phyloP scores from a whole-genome alignment of 345 rosid species.

The Salix suchowensis region DNA sequence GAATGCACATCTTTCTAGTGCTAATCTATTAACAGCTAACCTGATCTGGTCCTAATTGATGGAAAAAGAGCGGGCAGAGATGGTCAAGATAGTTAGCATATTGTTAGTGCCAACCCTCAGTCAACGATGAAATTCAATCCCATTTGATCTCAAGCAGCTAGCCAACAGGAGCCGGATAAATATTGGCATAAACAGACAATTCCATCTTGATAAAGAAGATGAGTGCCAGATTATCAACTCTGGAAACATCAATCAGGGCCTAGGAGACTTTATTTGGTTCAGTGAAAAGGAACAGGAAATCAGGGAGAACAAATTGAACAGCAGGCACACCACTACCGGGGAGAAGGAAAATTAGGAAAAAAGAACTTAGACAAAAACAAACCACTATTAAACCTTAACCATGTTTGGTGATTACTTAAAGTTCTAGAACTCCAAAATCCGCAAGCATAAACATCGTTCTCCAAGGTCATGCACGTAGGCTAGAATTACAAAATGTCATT shows the following conservation, averaged over 20 bases:
- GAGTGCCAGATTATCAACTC: not conserved
- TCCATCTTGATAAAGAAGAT: not conserved
- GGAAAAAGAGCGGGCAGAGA: not conserved
- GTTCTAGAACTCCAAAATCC: not conserved
- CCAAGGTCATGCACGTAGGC: not conserved
- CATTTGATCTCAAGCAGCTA: not conserved
- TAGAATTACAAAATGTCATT: not conserved
- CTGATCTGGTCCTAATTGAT: not conserved
- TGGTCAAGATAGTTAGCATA: not conserved
- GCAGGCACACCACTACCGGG: not conserved
- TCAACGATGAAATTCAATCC: too few species aligned
- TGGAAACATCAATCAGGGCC: not conserved
- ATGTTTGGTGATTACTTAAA: too few species aligned
- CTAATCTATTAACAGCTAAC: not conserved
- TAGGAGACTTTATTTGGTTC: not conserved
- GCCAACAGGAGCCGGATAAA: not conserved
- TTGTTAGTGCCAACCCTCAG: not conserved
- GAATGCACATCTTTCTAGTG: not conserved
- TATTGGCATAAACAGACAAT: not conserved
- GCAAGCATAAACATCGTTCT: not conserved
- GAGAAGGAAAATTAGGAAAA: not conserved
- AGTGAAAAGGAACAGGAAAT: not conserved
- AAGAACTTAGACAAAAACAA: not conserved
- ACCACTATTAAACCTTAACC: not conserved
- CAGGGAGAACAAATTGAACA: not conserved